Percentiles rank a stretch among this genome's conserved stretches.
phyloP scores from a whole-genome alignment of 1,284 basidiomycete genomes.

The Sanguinoderma infundibulare region DNA sequence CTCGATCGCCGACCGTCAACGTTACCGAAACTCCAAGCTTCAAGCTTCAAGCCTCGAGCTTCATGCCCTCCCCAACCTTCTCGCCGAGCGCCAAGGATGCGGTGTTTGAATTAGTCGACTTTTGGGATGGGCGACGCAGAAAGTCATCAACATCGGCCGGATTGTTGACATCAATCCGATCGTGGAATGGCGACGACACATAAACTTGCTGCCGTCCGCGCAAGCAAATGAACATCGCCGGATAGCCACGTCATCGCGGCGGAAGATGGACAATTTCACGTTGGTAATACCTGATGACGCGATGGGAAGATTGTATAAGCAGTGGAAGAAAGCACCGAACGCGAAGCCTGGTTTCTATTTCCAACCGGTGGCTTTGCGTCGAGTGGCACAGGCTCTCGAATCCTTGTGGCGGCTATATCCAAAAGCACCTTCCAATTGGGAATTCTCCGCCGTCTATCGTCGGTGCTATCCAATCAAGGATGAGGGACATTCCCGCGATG shows the following conservation, averaged over 20 bases:
- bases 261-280: not conserved
- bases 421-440: not conserved
- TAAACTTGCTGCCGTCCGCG: too few species aligned
- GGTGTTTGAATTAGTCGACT: too few species aligned
- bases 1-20: too few species aligned
- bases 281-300: not conserved
- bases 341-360: not conserved
- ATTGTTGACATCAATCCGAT: too few species aligned
- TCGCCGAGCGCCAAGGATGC: too few species aligned
- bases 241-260: not conserved
- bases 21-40: too few species aligned
- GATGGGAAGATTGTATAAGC: not conserved
- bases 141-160: too few species aligned
- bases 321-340: not conserved
- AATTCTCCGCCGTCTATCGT: not conserved
- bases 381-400: not conserved
- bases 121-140: too few species aligned
- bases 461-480: not conserved
- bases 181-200: too few species aligned
- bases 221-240: too few species aligned
- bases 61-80: too few species aligned
- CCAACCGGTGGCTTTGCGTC: not conserved
- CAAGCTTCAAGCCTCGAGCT: too few species aligned
- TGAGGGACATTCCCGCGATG: not conserved
- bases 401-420: not conserved